Conservation (phyloP, 2,329 filamentous ascomycete genomes). For the Paracoccidioides lutzii region DNA sequence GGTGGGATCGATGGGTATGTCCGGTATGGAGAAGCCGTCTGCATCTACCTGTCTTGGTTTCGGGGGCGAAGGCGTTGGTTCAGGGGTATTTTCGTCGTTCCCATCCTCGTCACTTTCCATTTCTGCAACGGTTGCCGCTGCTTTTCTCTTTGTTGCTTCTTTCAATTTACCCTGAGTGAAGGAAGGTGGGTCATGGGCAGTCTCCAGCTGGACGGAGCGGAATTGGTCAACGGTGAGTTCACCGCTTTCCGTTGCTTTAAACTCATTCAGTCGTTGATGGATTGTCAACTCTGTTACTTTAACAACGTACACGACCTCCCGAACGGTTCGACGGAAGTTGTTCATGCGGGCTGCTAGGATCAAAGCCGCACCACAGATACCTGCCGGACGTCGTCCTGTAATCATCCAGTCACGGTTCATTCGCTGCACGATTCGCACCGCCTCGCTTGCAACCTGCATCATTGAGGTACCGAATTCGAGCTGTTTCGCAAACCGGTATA, state of each 20-base stretch:
- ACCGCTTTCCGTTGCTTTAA: conserved; percentile 73
- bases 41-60: conserved; percentile 41
- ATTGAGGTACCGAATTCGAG: conserved; percentile 79
- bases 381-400: conserved; percentile 81
- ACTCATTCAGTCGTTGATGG: conserved; percentile 81
- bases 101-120: conserved; percentile 35
- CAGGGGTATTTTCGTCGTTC: conserved; percentile 35
- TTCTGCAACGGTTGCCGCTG: conserved; percentile 22
- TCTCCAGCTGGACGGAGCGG: conserved; percentile 43
- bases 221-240: conserved; percentile 81
- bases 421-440: conserved; percentile 71
- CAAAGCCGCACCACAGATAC: conserved; percentile 85
- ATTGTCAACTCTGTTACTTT: conserved; percentile 93
- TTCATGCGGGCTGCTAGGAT: conserved; percentile 96
- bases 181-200: conserved; percentile 67
- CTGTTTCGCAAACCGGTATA: conserved; percentile 79
- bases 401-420: conserved; percentile 99
- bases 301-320: conserved; percentile 95
- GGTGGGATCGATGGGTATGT: conserved; percentile 34
- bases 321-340: conserved; percentile 84
- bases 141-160: conserved; percentile 39
- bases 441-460: conserved; percentile 75
- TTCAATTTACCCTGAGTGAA: conserved; percentile 47
- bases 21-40: conserved; percentile 56
- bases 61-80: conserved; percentile 14